Percentiles rank a stretch among this genome's conserved stretches.
Evolutionary conservation across 495 filamentous ascomycete species (phyloP).

Genomic region (Penicillium roqueforti): DNA sequence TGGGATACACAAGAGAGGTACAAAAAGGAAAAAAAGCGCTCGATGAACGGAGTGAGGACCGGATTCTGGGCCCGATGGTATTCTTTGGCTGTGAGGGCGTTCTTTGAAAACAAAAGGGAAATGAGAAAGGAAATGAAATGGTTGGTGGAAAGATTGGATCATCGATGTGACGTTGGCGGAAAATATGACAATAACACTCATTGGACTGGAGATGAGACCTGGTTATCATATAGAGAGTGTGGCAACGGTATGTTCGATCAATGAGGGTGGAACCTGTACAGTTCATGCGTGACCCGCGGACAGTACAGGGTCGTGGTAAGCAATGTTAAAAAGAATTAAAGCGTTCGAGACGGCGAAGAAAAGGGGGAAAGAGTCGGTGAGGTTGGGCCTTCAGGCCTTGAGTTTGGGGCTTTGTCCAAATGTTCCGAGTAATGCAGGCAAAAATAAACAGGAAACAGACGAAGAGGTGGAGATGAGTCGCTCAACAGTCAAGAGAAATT

Average conservation of each 20-base stretch:
- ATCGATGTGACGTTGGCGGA: not conserved
- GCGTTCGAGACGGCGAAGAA: not conserved
- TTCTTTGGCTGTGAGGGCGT: not conserved
- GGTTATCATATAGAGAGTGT: constrained; percentile 10
- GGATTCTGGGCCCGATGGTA: not conserved
- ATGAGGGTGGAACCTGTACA: constrained; percentile 7
- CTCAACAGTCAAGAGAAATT: constrained; percentile 21
- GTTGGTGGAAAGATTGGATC: not conserved
- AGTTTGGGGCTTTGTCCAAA: not conserved
- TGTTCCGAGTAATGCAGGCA: not conserved
- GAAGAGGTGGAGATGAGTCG: constrained; percentile 16
- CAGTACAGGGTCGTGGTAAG: constrained; percentile 17
- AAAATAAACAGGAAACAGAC: constrained; percentile 3
- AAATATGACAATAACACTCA: not conserved
- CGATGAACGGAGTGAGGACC: constrained; percentile 3
- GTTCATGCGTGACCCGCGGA: not conserved
- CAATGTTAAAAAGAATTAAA: not conserved
- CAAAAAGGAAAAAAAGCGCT: constrained; percentile 11
- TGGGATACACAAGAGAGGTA: constrained; percentile 11
- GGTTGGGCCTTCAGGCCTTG: not conserved
- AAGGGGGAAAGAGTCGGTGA: not conserved
- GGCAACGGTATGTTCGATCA: not conserved
- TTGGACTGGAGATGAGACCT: not conserved
- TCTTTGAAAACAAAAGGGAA: not conserved
- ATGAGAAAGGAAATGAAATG: constrained; percentile 7